These are phyloP conservation scores for Blastocystis sp. DNA, from an alignment of 352 stramenopile species.

Conservation along the genomic window DNA sequence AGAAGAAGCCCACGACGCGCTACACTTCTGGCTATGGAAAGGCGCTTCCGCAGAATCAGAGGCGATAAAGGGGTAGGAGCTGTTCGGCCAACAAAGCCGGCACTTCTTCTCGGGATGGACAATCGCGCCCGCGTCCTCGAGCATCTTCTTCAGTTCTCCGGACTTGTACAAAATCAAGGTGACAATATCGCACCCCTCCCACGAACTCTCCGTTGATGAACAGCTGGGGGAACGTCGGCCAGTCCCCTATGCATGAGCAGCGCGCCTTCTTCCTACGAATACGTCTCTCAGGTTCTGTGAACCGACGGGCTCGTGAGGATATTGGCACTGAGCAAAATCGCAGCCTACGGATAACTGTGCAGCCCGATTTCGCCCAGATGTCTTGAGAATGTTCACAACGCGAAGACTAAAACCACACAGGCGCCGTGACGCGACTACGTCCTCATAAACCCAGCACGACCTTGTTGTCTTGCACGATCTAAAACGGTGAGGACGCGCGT, in stretches of 20 bases:
- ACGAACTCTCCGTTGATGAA: conserved; percentile 86
- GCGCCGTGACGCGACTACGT: conserved; percentile 81
- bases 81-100: conserved; percentile 12
- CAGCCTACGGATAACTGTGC: conserved; percentile 73
- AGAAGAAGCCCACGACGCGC: conserved; percentile 1
- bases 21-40: conserved; percentile 44
- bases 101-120: conserved; percentile 32
- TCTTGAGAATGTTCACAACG: conserved; percentile 83
- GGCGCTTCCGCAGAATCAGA: conserved; percentile 52
- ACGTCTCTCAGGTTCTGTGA: conserved; percentile 84
- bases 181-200: conserved; percentile 84
- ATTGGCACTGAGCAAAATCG: conserved; percentile 86
- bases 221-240: conserved; percentile 84
- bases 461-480: conserved; percentile 73
- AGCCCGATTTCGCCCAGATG: conserved; percentile 15
- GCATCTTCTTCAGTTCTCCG: conserved; percentile 80
- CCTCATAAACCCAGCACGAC: conserved; percentile 88
- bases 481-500: neutral
- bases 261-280: conserved; percentile 78
- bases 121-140: conserved; percentile 73
- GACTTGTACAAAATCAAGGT: conserved; percentile 87
- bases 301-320: conserved; percentile 84
- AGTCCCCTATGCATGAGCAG: conserved; percentile 76
- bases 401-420: conserved; percentile 85
- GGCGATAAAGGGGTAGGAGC: conserved; percentile 23